Conservation (phyloP, 306 rosid species). For the Prunus davidiana region DNA sequence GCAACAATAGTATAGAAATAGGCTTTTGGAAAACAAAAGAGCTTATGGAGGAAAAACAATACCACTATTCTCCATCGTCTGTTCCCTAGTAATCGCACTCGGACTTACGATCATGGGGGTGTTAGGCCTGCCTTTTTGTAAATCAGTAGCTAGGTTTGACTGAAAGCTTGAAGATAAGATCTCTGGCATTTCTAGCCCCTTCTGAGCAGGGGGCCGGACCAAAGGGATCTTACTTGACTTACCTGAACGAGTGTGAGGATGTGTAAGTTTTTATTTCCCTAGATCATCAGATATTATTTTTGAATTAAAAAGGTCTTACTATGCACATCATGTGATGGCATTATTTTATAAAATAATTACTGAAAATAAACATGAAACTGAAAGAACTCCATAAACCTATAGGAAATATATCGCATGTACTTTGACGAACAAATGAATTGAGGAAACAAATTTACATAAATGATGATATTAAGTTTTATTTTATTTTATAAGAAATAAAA, state of each 20-base stretch:
- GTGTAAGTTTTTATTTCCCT: neutral
- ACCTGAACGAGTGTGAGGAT: slow-evolving; percentile 32
- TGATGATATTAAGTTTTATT: too few relatives aligned
- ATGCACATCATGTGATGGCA: neutral
- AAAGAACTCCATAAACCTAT: neutral
- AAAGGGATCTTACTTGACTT: slow-evolving; percentile 33
- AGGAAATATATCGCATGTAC: neutral
- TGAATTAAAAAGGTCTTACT: neutral
- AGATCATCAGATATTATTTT: neutral
- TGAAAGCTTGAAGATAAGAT: slow-evolving; percentile 23
- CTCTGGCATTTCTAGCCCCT: slow-evolving; percentile 18
- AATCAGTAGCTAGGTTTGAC: slow-evolving; percentile 26
- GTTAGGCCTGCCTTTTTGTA: slow-evolving; percentile 19
- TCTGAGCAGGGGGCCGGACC: slow-evolving; percentile 18
- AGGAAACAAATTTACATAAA: neutral
- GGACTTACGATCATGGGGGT: slow-evolving; percentile 4
- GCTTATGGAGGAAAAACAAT: slow-evolving; percentile 12
- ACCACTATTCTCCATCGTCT: slow-evolving; percentile 26
- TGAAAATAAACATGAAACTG: neutral
- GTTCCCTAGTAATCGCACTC: slow-evolving; percentile 8
- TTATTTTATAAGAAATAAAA: neutral
- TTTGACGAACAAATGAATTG: neutral
- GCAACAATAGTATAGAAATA: neutral
- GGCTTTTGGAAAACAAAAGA: neutral
- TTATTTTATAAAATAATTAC: neutral